These are phyloP conservation scores for Chimonanthus praecox DNA, from an alignment of 164 flowering plant genomes.

Conservation along the genomic window DNA sequence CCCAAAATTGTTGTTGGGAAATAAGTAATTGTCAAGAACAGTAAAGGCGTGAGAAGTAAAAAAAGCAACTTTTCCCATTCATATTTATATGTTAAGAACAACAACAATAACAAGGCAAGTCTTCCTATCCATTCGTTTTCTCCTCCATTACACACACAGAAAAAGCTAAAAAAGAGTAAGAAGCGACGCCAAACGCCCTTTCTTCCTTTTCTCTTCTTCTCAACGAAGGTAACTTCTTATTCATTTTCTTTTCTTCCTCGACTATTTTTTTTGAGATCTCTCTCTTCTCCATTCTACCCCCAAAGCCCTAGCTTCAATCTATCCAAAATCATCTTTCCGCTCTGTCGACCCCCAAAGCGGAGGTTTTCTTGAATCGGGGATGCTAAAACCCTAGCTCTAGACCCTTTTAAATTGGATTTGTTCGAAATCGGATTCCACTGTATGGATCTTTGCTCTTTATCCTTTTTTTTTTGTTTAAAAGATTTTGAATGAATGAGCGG, in stretches of 20 bases:
- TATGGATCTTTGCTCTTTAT: neutral
- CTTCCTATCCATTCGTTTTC: neutral
- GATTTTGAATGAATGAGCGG: neutral
- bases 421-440: neutral
- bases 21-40: no score
- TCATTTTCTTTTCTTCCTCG: neutral
- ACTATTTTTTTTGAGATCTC: neutral
- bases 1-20: no score
- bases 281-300: no score
- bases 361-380: neutral
- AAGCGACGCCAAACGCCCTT: neutral
- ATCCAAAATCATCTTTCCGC: neutral
- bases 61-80: neutral
- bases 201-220: neutral
- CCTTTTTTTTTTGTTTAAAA: neutral
- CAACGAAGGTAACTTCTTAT: neutral
- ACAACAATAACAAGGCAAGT: neutral
- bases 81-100: no score
- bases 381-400: neutral
- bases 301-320: constrained; percentile 2
- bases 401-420: neutral
- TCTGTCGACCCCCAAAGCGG: no score
- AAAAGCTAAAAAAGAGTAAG: constrained; percentile 5
- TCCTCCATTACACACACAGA: neutral
- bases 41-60: no score